Base-by-base conservation (phyloP, 192 early-diverging fungal species). In the Podila clonocystis region DNA sequence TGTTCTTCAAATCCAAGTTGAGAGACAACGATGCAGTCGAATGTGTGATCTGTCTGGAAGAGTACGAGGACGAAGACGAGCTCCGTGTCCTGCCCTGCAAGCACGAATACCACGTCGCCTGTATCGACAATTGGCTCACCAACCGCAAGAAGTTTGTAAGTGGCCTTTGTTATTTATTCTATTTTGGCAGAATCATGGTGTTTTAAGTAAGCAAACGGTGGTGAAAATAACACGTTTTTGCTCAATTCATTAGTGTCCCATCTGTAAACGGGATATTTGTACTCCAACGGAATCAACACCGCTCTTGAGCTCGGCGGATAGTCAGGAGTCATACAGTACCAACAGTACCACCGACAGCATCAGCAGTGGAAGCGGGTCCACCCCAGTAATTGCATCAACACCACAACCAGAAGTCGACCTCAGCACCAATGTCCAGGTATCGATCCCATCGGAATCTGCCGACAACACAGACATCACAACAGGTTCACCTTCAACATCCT, bases 21-120 rank as follows among this genome's bases (percentile, higher is more conserved):
- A 80, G 85, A 34, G 91, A 91, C 17, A 87, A 91, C 72, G 95
- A 95, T 45, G 94, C 91, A 9, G 87, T 89, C 5, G 91, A 91
- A 33, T 99, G 97, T 84, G 90, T 93, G 7, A 97, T 99, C 24
- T 99, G 97, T 83, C 84, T 99, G 73, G 97, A 98, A 5, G 95
- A 97, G 50, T 98, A 94, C 85, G 79, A 84, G 19, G 90, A 93
- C 70, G 94, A 91, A 12, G 94, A 96, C 29, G 87, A 91, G 68
- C 79, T 97, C 28, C 75, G 96, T 20, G 85, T 93, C 8, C 78
- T 99, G 55, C 93, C 93, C 5, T 99, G 97, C 83, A 87, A 82
- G 38, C 97, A 99, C 78, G 89, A 94, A 65, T 98, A 94, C 67
- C 97, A 99, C 75, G 87, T 90, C n/a, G 76, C 75, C 15, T 99